Base-by-base conservation (phyloP, 1,284 basidiomycete species). In the Ganoderma sinense region DNA sequence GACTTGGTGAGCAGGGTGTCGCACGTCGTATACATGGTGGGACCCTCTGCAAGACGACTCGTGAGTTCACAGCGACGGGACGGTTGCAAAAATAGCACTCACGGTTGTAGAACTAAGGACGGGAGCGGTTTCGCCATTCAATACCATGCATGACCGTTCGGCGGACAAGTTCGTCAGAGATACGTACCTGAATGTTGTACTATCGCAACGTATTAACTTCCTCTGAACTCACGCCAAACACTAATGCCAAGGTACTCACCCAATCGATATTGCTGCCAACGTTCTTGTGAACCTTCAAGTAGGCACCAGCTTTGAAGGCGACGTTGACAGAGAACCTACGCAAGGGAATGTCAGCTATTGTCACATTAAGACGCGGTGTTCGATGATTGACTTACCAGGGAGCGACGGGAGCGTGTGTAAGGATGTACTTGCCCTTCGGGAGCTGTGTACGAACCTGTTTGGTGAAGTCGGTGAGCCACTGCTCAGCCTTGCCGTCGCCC, bases 101-200 rank as follows among this genome's bases (percentile, higher is more conserved):
- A 89, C 89, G 89, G 75, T 91, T 91, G 78, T 91, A 91, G 80
- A 91, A 91, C 84, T 90, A 76, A 20, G 69, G 65, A 71, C 67
- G 33, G 36, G 14, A 39, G 36, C 36, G 7, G 40, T 26, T 48
- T 7, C n/a, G 45, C 11, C 23, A 51, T 48, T 59, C 18, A 36
- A 48, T 14, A 63, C 39, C 36, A n/a, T 7, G 36, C 36, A 2
- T 36, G 36, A 36, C 6, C 36, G 40, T 41, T 39, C 39, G 31
- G 20, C 45, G 53, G 40, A 36, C 23, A 59, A 48, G 11, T 29
- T n/a, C 39, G 20, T 31, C 11, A 59, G 7, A 41, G 11, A 26
- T 33, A 62, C 65, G 66, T 73, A 84, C 83, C 78, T 86, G 85
- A 43, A 87, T 76, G 62, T 86, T 87, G 74, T 86, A 87, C 84